Evolutionary conservation across 352 stramenopile genomes (phyloP), one percentile per base, ranked within the genome.

Genomic region (Blastocystis sp.): DNA sequence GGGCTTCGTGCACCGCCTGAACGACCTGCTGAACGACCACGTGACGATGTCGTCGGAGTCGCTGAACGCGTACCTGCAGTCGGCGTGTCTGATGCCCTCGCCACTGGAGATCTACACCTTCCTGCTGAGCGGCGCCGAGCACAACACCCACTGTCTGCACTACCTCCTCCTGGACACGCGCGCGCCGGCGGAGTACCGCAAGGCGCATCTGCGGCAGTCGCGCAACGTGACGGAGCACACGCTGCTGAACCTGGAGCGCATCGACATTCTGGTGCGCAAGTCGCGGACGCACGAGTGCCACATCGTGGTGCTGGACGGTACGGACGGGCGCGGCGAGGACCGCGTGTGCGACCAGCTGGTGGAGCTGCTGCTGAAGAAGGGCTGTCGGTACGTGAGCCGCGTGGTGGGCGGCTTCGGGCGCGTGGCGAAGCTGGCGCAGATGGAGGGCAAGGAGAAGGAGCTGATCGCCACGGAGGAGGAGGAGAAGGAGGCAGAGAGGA

Each of bases 1-100:
- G 17, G 74, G 74, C 21, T 84, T 84, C 74, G 40, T 84, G 6
- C 74, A 84, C 24, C 74, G 74, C 48, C 74, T 84, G n/a, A 84
- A 66, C 40, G 74, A 84, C 74, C 28, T 84, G 14, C 9, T 84
- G 28, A 84, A 84, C 61, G 74, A 84, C 54, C 52, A 43, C 10
- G 40, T 84, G 21, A 45, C 74, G 0, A 57, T 84, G 0, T 84
- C 74, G 21, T 11, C 69, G 38, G 74, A 84, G 60, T 70, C 74
- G n/a, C 45, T 84, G 40, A 28, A 84, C 19, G 19, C 54, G 2
- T 84, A 84, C 60, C 21, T 10, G 4, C 10, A 42, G 9, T 45
- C 74, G 4, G 52, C 74, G 17, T 84, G 74, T 19, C 14, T 84
- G 3, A 38, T 48, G 21, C 14, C 74, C 0, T 69, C 54, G 21